Conservation (phyloP, 805 yeast species). For the Jamesozyma piceae region DNA sequence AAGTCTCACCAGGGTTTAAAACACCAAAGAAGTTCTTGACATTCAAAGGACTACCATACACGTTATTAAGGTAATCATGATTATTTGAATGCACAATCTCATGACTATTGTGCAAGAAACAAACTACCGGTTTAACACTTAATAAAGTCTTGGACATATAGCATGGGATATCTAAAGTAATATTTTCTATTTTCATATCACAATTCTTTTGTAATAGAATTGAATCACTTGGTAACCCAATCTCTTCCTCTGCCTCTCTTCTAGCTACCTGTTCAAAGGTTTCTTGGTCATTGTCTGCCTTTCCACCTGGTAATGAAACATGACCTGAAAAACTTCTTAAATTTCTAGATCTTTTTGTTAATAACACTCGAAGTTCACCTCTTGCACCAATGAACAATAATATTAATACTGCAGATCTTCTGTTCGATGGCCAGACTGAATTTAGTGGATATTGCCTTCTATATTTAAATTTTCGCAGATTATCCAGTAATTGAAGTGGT, state of each 20-base stretch:
- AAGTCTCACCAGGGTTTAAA: constrained; percentile 69
- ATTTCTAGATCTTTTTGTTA: constrained; percentile 67
- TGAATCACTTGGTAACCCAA: constrained; percentile 55
- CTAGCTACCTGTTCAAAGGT: constrained; percentile 65
- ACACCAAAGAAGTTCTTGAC: constrained; percentile 30
- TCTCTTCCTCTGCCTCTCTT: constrained; percentile 81
- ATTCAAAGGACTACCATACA: constrained; percentile 28
- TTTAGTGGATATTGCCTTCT: constrained; percentile 16
- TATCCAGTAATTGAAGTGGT: constrained; percentile 14
- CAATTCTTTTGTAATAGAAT: constrained; percentile 33
- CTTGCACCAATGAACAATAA: constrained; percentile 60
- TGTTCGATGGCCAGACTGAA: constrained; percentile 61
- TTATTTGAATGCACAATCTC: not conserved
- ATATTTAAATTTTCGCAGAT: constrained; percentile 13
- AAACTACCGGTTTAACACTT: constrained; percentile 76
- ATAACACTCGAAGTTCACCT: constrained; percentile 68
- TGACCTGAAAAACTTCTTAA: constrained; percentile 79
- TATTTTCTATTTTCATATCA: constrained; percentile 51
- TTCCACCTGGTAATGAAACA: constrained; percentile 90
- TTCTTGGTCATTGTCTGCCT: constrained; percentile 62
- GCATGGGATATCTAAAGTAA: constrained; percentile 56
- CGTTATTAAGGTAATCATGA: constrained; percentile 9
- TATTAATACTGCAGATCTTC: constrained; percentile 75
- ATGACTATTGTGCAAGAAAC: constrained; percentile 38
- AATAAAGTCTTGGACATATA: constrained; percentile 74